Evolutionary conservation across 345 rosid species (phyloP).

Genomic region (Melaleuca alternifolia): DNA sequence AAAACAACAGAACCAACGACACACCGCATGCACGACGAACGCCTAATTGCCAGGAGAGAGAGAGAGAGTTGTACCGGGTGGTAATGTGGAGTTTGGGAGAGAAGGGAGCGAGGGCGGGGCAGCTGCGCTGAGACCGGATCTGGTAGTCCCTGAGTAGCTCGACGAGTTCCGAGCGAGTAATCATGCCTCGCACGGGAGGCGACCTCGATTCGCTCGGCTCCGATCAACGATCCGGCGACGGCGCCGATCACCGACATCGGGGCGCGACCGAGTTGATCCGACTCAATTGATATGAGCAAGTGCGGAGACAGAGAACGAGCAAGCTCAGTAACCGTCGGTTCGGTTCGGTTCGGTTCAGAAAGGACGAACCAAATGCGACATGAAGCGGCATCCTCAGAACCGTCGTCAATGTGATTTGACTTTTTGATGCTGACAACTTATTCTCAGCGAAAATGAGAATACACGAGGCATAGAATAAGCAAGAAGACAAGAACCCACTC

Average conservation of each 20-base stretch:
- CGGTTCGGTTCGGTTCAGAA: too few relatives aligned
- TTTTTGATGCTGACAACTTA: too few relatives aligned
- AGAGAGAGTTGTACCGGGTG: conserved; percentile 14
- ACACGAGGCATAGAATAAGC: too few relatives aligned
- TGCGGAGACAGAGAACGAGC: not conserved
- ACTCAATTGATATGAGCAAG: not conserved
- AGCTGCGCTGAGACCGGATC: conserved; percentile 42
- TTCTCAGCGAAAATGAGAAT: too few relatives aligned
- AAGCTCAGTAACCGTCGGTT: too few relatives aligned
- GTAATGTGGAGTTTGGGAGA: conserved; percentile 33
- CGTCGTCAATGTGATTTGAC: too few relatives aligned
- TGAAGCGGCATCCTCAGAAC: too few relatives aligned
- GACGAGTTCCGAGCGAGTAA: conserved; percentile 47
- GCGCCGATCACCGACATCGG: not conserved
- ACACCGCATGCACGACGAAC: not conserved
- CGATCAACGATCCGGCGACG: not conserved
- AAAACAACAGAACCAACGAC: not conserved
- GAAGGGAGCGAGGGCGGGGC: conserved; percentile 34
- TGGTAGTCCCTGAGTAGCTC: conserved; percentile 46
- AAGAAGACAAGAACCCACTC: too few relatives aligned
- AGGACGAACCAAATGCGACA: too few relatives aligned
- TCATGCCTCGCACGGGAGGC: conserved; percentile 19
- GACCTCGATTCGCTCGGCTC: not conserved
- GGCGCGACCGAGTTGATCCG: not conserved
- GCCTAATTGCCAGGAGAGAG: not conserved